phyloP scores from a whole-genome alignment of 768 basidiomycete genomes.

The Podaxis sp. region DNA sequence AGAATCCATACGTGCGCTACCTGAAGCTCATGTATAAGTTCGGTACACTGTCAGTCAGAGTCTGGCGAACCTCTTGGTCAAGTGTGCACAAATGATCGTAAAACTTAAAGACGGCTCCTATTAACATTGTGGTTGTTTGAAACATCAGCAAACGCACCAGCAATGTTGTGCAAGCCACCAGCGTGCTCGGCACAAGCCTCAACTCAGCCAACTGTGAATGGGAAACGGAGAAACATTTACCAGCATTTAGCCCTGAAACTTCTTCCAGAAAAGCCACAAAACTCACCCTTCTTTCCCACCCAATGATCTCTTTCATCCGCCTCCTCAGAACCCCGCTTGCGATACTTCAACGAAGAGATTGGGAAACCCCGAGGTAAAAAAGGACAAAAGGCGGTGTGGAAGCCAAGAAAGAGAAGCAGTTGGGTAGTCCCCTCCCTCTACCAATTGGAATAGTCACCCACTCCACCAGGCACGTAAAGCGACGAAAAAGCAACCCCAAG shows the following conservation, averaged over 20 bases:
- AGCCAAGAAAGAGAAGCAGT: background rate
- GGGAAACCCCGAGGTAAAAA: background rate
- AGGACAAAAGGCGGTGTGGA: background rate
- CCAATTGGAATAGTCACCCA: background rate
- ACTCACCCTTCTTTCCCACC: background rate
- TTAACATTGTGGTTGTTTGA: background rate
- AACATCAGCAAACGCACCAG: conserved; percentile 18
- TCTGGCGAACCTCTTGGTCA: conserved; percentile 29
- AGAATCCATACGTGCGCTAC: conserved; percentile 33
- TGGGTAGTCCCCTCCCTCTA: background rate
- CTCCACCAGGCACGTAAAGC: background rate
- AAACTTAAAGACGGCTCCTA: conserved; percentile 20
- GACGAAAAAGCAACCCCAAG: background rate
- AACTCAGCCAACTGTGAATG: conserved; percentile 21
- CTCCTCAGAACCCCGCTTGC: background rate
- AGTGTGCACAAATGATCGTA: conserved; percentile 36
- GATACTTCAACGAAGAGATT: background rate
- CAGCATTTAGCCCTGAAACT: background rate
- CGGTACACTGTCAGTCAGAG: background rate
- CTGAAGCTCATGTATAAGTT: conserved; percentile 16
- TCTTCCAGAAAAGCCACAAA: background rate
- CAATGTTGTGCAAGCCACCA: conserved; percentile 26
- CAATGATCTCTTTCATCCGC: background rate
- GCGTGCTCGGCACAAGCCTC: conserved; percentile 24
- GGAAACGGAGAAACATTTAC: background rate